Evolutionary conservation across 192 early-diverging fungal species (phyloP), one percentile per base, ranked within the genome.

Genomic region (Ramicandelaber brevisporus): DNA sequence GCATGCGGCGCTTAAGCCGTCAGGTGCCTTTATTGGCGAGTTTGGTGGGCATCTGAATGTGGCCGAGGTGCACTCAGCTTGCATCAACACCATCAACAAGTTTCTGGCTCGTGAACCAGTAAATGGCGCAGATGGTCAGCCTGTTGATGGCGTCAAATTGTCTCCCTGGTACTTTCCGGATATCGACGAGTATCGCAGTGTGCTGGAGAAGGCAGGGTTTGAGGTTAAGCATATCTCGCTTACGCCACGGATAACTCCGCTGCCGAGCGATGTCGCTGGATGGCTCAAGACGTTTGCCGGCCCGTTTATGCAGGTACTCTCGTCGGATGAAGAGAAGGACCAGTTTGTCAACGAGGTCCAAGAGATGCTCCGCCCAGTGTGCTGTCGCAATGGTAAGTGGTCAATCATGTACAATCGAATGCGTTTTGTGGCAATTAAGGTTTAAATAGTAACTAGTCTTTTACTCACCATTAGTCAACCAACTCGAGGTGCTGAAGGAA

Each of bases 401-500:
- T 5, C 27, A 5, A 11, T 28, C 12, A 28, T 28, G 27, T 28
- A 28, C n/a, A 7, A 12, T 11, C 27, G 27, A 5, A 5, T 28
- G 27, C 27, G 27, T 4, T 5, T 28, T 4, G 27, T 28, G 27
- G 27, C 27, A 24, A 14, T 1, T 26, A 3, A 14, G 25, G 25
- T 14, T 26, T 26, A 14, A 1, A 26, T 26, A n/a, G n/a, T n/a
- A n/a, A n/a, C n/a, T n/a, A n/a, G n/a, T n/a, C n/a, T n/a, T n/a
- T n/a, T n/a, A n/a, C n/a, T n/a, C n/a, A n/a, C n/a, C n/a, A n/a
- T n/a, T n/a, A n/a, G n/a, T n/a, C n/a, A n/a, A n/a, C n/a, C n/a
- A 48, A 45, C 1, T 38, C 38, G 17, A 60, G 30, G 20, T 31
- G 9, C 17, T 31, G 29, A 7, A 60, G 41, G 24, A 60, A 16